A percentile compares a stretch with the other conserved stretches of the same genome.
Conservation (phyloP, 2,329 filamentous ascomycete species). For the Alternaria sp. region DNA sequence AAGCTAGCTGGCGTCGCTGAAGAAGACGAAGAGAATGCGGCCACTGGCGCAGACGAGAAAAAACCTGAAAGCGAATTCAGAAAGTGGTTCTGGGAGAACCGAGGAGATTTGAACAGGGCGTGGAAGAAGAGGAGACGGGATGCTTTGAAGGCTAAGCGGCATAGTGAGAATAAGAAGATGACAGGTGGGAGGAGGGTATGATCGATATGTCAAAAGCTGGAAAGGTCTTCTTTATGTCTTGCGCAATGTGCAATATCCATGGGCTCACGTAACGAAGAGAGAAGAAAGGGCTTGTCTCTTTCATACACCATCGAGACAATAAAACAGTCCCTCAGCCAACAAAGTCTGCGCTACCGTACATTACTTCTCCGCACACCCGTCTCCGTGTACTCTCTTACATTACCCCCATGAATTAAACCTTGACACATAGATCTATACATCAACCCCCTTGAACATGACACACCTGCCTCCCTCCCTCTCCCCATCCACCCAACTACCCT, state of each 20-base stretch:
- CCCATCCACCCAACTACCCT: background rate
- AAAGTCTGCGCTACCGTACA: background rate
- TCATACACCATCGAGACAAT: background rate
- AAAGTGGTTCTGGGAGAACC: conserved; percentile 67
- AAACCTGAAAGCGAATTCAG: conserved; percentile 65
- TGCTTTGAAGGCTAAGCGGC: conserved; percentile 66
- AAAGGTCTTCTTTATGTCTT: background rate
- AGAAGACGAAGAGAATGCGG: conserved; percentile 38
- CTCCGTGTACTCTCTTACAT: background rate
- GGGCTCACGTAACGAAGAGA: background rate
- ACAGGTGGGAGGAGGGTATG: conserved; percentile 23
- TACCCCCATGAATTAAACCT: background rate
- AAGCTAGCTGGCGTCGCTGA: conserved; percentile 35
- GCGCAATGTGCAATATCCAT: background rate
- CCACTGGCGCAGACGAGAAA: conserved; percentile 29
- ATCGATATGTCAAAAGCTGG: background rate
- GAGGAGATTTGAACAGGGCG: conserved; percentile 58
- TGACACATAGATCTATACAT: conserved; percentile 15
- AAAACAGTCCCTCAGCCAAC: background rate
- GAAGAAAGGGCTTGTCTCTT: background rate
- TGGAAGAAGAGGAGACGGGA: conserved; percentile 67
- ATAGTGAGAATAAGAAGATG: conserved; percentile 66
- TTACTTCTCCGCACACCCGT: background rate
- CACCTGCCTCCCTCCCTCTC: conserved; percentile 20
- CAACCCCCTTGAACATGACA: conserved; percentile 35